Evolutionary conservation across 768 basidiomycete species (phyloP), one percentile per base, ranked within the genome.

Genomic region (Podaxis sp.): DNA sequence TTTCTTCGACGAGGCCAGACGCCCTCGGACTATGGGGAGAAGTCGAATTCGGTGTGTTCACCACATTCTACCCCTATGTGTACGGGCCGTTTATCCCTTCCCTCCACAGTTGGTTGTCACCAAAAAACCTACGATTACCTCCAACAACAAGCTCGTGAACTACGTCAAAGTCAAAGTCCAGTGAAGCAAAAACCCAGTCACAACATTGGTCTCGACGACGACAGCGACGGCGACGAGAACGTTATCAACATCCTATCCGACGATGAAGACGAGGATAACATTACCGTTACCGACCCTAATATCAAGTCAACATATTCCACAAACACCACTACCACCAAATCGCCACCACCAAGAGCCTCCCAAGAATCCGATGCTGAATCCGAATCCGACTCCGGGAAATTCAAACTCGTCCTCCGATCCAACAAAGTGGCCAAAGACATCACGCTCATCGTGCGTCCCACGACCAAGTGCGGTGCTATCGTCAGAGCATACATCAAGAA

Each of bases 381-480:
- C 0, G 78, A 81, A 58, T 70, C 71, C 0, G 79, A 80, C 22
- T 82, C 79, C 51, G 82, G 85, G 61, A 88, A 78, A 33, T 82
- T 93, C 75, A 89, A 85, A 65, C 77, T 93, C 27, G 76, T 82
- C 41, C 70, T 93, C 9, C 89, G 89, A 17, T 89, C 90, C 1
- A 74, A 74, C 9, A 63, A 73, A 19, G 80, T 78, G 11, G 76
- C 74, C 37, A 86, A 82, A 61, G 81, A 84, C 41, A 79, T 93
- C 52, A 79, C 80, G 0, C 77, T 94, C 36, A 87, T 80, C 2
- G 91, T 93, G 5, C 87, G 90, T 6, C 81, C 84, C 6, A 88
- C 87, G 19, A 91, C 91, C 19, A 91, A 83, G 59, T 92, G 91
- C 60, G 87, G 86, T 13, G 84, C 87, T 0, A 89, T 94, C 59